These are phyloP conservation scores for Nitzschia sp. DNA, from an alignment of 108 stramenopile species.

Conservation along the genomic window DNA sequence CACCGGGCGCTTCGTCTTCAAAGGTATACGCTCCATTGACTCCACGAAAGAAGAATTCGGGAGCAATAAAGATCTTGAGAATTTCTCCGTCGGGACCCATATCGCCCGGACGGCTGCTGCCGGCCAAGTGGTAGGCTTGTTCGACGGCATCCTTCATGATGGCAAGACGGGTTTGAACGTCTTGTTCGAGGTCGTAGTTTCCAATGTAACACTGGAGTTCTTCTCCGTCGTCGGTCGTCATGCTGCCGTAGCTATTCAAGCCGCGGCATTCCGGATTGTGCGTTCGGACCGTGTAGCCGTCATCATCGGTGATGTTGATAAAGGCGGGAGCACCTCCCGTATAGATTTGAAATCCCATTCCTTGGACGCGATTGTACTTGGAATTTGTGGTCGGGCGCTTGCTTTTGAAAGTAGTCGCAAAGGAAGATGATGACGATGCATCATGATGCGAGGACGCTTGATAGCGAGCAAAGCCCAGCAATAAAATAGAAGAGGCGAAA, in stretches of 20 bases:
- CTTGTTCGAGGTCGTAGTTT: slow-evolving; percentile 43
- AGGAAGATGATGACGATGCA: not conserved
- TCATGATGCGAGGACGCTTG: not conserved
- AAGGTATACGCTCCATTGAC: slow-evolving; percentile 61
- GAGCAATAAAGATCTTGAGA: slow-evolving; percentile 73
- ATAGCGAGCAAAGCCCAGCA: not conserved
- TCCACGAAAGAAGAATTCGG: slow-evolving; percentile 76
- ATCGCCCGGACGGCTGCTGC: slow-evolving; percentile 42
- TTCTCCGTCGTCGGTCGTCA: slow-evolving; percentile 14
- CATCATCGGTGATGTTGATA: not conserved
- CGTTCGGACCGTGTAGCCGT: not conserved
- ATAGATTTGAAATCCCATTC: slow-evolving; percentile 64
- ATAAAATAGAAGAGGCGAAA: not conserved
- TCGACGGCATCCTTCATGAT: slow-evolving; percentile 70
- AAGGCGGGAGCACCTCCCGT: slow-evolving; percentile 68
- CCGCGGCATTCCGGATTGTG: slow-evolving; percentile 50
- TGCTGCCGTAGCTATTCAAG: slow-evolving; percentile 41
- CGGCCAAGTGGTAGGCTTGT: slow-evolving; percentile 62
- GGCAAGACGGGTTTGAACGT: slow-evolving; percentile 44
- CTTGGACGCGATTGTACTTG: slow-evolving; percentile 53
- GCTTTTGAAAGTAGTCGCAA: not conserved
- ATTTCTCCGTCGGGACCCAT: slow-evolving; percentile 10
- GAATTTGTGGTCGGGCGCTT: not conserved
- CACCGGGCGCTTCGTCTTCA: slow-evolving; percentile 30
- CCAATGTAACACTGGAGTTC: slow-evolving; percentile 67